Conservation (phyloP, 768 basidiomycete genomes). For the Suillus alpinus region DNA sequence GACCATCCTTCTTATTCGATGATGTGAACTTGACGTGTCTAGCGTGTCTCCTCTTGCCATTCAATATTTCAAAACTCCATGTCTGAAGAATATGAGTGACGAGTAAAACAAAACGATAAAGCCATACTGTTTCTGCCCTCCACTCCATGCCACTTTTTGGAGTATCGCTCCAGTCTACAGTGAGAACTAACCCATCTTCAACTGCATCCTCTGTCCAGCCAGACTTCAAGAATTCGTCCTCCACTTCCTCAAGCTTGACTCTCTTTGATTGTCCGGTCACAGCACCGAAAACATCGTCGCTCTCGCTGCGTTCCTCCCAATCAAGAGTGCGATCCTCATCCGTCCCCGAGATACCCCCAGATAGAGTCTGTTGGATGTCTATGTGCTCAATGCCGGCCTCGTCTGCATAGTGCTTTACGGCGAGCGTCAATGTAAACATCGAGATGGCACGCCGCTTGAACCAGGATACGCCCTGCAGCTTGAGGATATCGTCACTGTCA, state of each 20-base stretch:
- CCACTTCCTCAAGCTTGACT: conserved; percentile 44
- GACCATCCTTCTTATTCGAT: conserved; percentile 46
- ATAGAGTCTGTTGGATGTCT: conserved; percentile 62
- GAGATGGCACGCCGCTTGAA: conserved; percentile 61
- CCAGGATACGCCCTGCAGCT: conserved; percentile 74
- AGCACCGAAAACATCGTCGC: conserved; percentile 61
- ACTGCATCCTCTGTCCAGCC: conserved; percentile 44
- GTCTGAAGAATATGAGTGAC: conserved; percentile 23
- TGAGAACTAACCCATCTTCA: conserved; percentile 32
- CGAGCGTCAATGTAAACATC: conserved; percentile 55
- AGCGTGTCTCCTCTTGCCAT: conserved; percentile 58
- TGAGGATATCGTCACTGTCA: conserved; percentile 58
- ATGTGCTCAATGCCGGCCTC: conserved; percentile 60
- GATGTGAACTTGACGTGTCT: conserved; percentile 65
- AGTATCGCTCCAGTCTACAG: conserved; percentile 56
- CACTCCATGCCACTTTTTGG: conserved; percentile 58
- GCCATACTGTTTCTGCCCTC: conserved; percentile 60
- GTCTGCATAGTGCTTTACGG: conserved; percentile 63
- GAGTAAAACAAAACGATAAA: neutral
- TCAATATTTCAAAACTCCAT: conserved; percentile 65
- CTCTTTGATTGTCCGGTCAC: conserved; percentile 56
- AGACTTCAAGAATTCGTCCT: conserved; percentile 39
- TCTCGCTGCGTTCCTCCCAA: conserved; percentile 50
- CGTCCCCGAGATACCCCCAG: conserved; percentile 58
- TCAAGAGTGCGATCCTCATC: conserved; percentile 55